Evolutionary conservation across 176 grass and related monocot genomes (phyloP).

Genomic region (Oryza rufipogon): DNA sequence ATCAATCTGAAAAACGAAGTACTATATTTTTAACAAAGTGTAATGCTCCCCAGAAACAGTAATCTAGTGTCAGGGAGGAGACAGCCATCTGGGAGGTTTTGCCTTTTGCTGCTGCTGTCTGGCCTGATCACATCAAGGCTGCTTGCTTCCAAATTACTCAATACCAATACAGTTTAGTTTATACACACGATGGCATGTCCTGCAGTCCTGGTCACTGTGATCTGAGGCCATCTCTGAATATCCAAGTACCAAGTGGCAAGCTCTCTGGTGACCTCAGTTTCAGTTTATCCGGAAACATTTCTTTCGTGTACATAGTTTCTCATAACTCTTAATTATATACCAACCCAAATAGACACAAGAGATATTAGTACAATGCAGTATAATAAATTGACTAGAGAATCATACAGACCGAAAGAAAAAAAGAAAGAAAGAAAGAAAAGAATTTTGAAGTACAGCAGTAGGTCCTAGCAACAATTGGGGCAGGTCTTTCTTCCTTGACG

Average conservation of each 20-base stretch:
- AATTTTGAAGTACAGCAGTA: not conserved
- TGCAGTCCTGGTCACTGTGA: conserved; percentile 18
- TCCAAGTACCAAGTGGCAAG: conserved; percentile 7
- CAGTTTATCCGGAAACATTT: not conserved
- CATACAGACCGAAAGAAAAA: not conserved
- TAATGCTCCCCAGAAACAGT: not conserved
- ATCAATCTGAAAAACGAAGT: not conserved
- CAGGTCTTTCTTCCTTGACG: not conserved
- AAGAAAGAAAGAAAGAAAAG: not conserved
- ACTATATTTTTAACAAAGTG: not conserved
- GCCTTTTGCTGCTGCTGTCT: conserved; percentile 27
- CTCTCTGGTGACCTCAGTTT: not conserved
- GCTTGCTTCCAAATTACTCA: conserved; percentile 30
- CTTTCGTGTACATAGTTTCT: not conserved
- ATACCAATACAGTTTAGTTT: not conserved
- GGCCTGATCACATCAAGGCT: not conserved
- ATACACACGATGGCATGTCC: not conserved
- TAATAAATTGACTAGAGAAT: not conserved
- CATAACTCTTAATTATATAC: not conserved
- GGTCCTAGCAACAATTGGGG: not conserved
- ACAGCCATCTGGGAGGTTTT: conserved; percentile 1
- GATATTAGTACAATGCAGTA: not conserved
- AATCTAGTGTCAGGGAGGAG: not conserved
- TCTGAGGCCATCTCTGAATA: not conserved
- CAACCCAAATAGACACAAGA: not conserved